Percentiles rank a stretch among this genome's conserved stretches.
Conservation (phyloP, 129 eudicot genomes). For the Kitagawia praeruptora region DNA sequence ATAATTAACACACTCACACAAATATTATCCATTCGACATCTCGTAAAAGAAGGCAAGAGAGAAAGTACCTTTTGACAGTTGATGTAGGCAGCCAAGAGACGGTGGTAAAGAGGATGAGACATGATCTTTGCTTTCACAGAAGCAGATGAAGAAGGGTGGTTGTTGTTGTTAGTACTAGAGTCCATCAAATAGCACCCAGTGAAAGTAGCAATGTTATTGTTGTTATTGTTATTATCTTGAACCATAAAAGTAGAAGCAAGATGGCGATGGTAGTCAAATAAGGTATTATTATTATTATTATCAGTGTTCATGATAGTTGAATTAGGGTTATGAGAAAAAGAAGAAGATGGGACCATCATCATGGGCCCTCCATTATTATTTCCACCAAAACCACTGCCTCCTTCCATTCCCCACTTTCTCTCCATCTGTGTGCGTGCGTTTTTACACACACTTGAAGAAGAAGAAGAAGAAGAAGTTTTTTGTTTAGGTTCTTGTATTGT, state of each 20-base stretch:
- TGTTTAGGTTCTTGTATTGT: too few relatives aligned
- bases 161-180: constrained; percentile 14
- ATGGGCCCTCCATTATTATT: constrained; percentile 17
- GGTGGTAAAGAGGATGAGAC: constrained; percentile 95
- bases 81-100: constrained; percentile 80
- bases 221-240: constrained; percentile 13
- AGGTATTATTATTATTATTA: neutral
- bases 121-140: constrained; percentile 65
- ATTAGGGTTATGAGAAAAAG: constrained; percentile 9
- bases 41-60: too few relatives aligned
- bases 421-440: neutral
- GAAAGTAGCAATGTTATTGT: constrained; percentile 11
- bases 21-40: too few relatives aligned
- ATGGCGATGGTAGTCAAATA: neutral
- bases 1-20: too few relatives aligned
- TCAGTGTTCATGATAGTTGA: neutral
- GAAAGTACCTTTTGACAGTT: constrained; percentile 71
- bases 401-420: constrained; percentile 21
- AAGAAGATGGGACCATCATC: constrained; percentile 21
- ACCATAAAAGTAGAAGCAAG: neutral
- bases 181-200: constrained; percentile 39
- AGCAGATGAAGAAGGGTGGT: constrained; percentile 15
- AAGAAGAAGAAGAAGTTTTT: neutral
- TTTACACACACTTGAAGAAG: neutral
- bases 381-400: constrained; percentile 35